A percentile compares a stretch with the other conserved stretches of the same genome.
Evolutionary conservation across 768 basidiomycete species (phyloP).

Genomic region (Leucocoprinus birnbaumii): DNA sequence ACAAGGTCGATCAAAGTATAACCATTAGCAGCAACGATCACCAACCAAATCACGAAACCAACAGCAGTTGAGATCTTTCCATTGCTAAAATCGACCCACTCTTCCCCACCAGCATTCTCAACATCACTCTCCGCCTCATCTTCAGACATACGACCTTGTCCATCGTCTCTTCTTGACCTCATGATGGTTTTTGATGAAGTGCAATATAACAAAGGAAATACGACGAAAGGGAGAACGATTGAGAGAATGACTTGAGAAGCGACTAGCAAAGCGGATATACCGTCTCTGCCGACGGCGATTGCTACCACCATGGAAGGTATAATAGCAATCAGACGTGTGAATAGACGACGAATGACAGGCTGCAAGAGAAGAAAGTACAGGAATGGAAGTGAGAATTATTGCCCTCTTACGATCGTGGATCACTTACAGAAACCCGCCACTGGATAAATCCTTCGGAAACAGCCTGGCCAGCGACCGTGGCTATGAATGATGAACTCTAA

Average conservation of each 20-base stretch:
- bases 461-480: conserved; percentile 87
- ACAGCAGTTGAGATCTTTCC: conserved; percentile 45
- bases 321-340: conserved; percentile 80
- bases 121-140: conserved; percentile 14
- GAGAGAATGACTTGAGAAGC: conserved; percentile 82
- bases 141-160: neutral
- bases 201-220: conserved; percentile 76
- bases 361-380: conserved; percentile 24
- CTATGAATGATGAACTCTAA: conserved; percentile 81
- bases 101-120: conserved; percentile 23
- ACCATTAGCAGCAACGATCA: conserved; percentile 68
- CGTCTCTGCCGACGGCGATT: conserved; percentile 60
- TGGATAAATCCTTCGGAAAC: conserved; percentile 88
- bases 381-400: neutral
- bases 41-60: conserved; percentile 58
- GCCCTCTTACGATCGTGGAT: conserved; percentile 17
- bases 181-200: conserved; percentile 73
- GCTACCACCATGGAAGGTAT: conserved; percentile 83
- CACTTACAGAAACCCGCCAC: conserved; percentile 75
- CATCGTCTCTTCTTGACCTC: conserved; percentile 48
- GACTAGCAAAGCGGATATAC: conserved; percentile 80
- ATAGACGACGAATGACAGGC: conserved; percentile 75
- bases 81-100: conserved; percentile 63
- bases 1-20: conserved; percentile 71
- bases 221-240: conserved; percentile 81